A percentile compares a stretch with the other conserved stretches of the same genome.
These are phyloP conservation scores for Sclerotinia subarctica DNA, from an alignment of 2,329 filamentous ascomycete species.

Conservation along the genomic window DNA sequence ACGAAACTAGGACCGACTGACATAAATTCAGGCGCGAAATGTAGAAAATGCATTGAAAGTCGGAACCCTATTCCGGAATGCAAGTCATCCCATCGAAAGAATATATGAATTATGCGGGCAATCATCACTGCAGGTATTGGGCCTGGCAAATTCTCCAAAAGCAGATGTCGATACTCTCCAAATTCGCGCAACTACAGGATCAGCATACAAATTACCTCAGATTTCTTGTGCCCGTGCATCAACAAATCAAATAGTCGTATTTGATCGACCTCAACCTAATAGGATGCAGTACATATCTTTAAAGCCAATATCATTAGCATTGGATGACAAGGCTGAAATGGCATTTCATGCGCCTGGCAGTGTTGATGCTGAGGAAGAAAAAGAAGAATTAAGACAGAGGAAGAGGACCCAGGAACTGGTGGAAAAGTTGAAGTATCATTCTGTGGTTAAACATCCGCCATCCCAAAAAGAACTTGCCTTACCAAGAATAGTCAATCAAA, in stretches of 20 bases:
- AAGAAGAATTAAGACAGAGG: constrained; percentile 56
- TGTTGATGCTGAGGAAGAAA: constrained; percentile 70
- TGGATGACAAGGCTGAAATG: constrained; percentile 65
- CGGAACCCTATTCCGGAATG: constrained; percentile 78
- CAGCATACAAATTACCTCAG: constrained; percentile 56
- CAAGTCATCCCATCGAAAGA: constrained; percentile 72
- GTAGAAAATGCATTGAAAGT: constrained; percentile 86
- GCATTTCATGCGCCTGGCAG: constrained; percentile 46
- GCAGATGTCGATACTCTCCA: constrained; percentile 64
- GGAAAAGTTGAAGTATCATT: constrained; percentile 85
- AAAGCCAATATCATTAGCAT: constrained; percentile 79
- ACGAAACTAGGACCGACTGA: constrained; percentile 31
- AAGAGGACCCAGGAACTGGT: constrained; percentile 65
- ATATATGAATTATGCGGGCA: constrained; percentile 85
- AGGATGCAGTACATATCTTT: constrained; percentile 97
- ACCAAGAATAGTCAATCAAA: constrained; percentile 79
- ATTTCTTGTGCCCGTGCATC: constrained; percentile 70
- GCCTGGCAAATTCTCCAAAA: constrained; percentile 66
- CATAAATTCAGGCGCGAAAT: constrained; percentile 47
- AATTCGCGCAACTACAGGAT: constrained; percentile 59
- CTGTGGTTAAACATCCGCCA: constrained; percentile 70
- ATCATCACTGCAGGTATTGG: constrained; percentile 78
- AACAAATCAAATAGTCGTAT: constrained; percentile 83
- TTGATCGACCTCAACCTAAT: constrained; percentile 78
- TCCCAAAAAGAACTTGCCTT: constrained; percentile 82